phyloP scores from a whole-genome alignment of 768 basidiomycete species.

The Tulasnella calospora region DNA sequence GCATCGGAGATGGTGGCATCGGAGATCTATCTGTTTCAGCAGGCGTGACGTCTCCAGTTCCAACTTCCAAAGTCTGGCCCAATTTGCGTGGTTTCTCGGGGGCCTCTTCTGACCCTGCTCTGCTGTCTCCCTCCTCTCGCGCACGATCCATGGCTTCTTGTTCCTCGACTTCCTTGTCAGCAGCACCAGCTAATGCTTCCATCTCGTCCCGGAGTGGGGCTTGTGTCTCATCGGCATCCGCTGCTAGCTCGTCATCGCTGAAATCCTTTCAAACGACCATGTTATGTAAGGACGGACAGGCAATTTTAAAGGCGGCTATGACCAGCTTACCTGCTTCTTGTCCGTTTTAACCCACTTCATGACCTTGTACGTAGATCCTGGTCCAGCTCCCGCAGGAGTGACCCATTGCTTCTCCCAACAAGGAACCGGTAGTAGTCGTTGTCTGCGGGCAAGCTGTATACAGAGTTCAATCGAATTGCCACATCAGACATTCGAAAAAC shows the following conservation, averaged over 20 bases:
- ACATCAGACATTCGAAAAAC: background rate
- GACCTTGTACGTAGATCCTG: slow-evolving; percentile 59
- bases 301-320: background rate
- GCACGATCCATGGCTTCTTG: slow-evolving; percentile 26
- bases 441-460: slow-evolving; percentile 10
- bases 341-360: slow-evolving; percentile 79
- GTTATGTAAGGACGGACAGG: slow-evolving; percentile 9
- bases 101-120: slow-evolving; percentile 22
- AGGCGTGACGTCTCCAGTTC: background rate
- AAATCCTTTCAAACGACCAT: slow-evolving; percentile 55
- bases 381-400: slow-evolving; percentile 50
- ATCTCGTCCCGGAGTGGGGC: slow-evolving; percentile 74
- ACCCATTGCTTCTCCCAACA: slow-evolving; percentile 81
- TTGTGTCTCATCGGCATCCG: slow-evolving; percentile 69
- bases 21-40: slow-evolving; percentile 12
- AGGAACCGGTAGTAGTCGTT: slow-evolving; percentile 84
- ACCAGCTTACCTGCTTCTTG: slow-evolving; percentile 57
- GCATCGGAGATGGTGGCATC: slow-evolving; percentile 19
- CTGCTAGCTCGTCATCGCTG: slow-evolving; percentile 79
- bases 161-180: slow-evolving; percentile 71
- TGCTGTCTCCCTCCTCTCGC: slow-evolving; percentile 16
- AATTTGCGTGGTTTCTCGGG: slow-evolving; percentile 6
- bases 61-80: background rate
- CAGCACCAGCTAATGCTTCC: slow-evolving; percentile 51
- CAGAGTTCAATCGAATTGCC: background rate